Conservation (phyloP, 2,329 filamentous ascomycete species). For the Aspergillus pseudoviridinutans region DNA sequence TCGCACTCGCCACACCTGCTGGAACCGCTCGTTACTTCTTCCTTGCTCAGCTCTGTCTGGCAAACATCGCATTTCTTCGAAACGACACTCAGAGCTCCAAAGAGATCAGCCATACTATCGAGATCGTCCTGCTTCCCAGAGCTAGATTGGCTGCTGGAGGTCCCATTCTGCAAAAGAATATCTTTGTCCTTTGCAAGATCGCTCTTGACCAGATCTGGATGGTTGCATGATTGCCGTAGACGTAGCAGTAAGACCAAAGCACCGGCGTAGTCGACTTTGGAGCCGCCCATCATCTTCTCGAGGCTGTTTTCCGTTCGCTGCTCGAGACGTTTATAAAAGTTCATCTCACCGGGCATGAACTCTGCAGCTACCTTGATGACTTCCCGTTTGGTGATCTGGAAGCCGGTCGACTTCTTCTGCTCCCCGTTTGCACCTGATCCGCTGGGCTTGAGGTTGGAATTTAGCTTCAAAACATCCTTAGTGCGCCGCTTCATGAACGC, state of each 20-base stretch:
- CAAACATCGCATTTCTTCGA: constrained; percentile 81
- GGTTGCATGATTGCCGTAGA: constrained; percentile 89
- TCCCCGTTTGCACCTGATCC: constrained; percentile 53
- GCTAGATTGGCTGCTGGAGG: constrained; percentile 47
- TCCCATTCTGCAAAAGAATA: constrained; percentile 64
- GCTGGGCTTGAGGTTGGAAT: constrained; percentile 73
- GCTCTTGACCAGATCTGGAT: constrained; percentile 79
- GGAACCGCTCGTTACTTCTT: constrained; percentile 51
- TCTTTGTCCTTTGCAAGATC: constrained; percentile 87
- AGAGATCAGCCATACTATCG: constrained; percentile 79
- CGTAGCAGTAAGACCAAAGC: constrained; percentile 89
- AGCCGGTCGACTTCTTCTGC: constrained; percentile 53
- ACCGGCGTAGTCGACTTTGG: constrained; percentile 82
- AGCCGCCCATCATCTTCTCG: constrained; percentile 79
- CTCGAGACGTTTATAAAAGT: constrained; percentile 82
- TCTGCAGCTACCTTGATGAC: constrained; percentile 74
- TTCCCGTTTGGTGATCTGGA: constrained; percentile 89
- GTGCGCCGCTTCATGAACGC: constrained; percentile 99
- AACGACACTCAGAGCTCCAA: constrained; percentile 76
- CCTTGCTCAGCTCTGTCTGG: constrained; percentile 60
- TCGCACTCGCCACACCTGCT: constrained; percentile 71
- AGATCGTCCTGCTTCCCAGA: constrained; percentile 59
- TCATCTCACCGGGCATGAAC: constrained; percentile 74
- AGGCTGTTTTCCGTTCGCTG: constrained; percentile 81
- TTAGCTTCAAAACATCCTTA: constrained; percentile 91